Evolutionary conservation across 1,284 basidiomycete species (phyloP).

Genomic region (Coniferiporia weirii): DNA sequence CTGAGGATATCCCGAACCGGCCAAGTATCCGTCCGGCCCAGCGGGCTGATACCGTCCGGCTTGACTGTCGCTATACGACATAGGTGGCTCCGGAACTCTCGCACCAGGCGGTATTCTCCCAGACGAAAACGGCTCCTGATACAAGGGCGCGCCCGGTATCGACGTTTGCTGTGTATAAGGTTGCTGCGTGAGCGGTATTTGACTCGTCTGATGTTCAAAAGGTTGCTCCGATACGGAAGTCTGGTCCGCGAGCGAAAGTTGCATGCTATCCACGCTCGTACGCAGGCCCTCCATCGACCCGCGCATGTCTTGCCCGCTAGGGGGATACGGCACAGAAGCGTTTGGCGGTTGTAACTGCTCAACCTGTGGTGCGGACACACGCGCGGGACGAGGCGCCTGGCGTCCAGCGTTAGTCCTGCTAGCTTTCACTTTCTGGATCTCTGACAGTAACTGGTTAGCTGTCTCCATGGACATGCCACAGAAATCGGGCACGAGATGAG

Average conservation of each 20-base stretch:
- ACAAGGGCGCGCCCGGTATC: constrained; percentile 22
- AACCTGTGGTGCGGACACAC: constrained; percentile 21
- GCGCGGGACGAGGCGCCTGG: constrained; percentile 30
- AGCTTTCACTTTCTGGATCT: constrained; percentile 80
- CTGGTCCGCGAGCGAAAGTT: constrained; percentile 9
- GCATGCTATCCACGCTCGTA: constrained; percentile 10
- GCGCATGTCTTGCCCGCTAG: constrained; percentile 17
- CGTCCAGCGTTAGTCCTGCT: constrained; percentile 49
- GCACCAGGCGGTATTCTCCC: constrained; percentile 13
- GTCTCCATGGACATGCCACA: constrained; percentile 99
- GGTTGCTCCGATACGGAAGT: not conserved
- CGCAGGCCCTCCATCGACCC: constrained; percentile 14
- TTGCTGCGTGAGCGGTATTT: constrained; percentile 9
- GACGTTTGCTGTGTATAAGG: constrained; percentile 19
- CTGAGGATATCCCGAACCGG: constrained; percentile 5
- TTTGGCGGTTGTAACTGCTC: constrained; percentile 29
- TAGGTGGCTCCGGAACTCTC: constrained; percentile 18
- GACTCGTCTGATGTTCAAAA: not conserved
- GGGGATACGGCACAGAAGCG: constrained; percentile 24
- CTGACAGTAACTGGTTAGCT: constrained; percentile 88
- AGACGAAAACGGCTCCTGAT: constrained; percentile 5
- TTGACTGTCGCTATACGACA: constrained; percentile 11
- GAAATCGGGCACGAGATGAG: constrained; percentile 97
- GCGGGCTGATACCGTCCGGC: constrained; percentile 7
- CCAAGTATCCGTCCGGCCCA: constrained; percentile 26